These are phyloP conservation scores for Pseudocercospora crystallina DNA, from an alignment of 2,329 filamentous ascomycete genomes.

Conservation along the genomic window DNA sequence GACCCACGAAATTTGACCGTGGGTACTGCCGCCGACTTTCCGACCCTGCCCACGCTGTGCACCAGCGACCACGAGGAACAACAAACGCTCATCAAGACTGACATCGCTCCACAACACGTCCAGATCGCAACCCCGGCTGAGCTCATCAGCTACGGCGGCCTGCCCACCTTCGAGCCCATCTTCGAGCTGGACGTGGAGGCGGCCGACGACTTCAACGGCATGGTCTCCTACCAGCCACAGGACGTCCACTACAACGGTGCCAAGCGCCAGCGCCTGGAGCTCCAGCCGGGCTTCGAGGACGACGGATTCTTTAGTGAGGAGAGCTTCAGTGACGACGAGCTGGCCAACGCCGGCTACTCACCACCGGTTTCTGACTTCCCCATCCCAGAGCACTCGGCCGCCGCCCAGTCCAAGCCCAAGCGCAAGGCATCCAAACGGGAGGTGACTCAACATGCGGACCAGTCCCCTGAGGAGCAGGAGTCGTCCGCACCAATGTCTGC, in stretches of 20 bases:
- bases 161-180: conserved; percentile 71
- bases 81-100: conserved; percentile 49
- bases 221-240: conserved; percentile 69
- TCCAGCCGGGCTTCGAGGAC: conserved; percentile 66
- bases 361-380: conserved; percentile 56
- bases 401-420: conserved; percentile 29
- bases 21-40: conserved; percentile 60
- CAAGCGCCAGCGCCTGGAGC: conserved; percentile 72
- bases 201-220: conserved; percentile 71
- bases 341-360: conserved; percentile 60
- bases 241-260: conserved; percentile 60
- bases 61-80: conserved; percentile 55
- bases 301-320: conserved; percentile 75
- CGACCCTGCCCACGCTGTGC: conserved; percentile 62
- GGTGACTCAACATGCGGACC: conserved; percentile 45
- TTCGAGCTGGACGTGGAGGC: conserved; percentile 83
- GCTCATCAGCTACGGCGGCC: conserved; percentile 56
- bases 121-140: conserved; percentile 43
- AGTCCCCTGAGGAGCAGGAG: conserved; percentile 43
- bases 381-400: conserved; percentile 33
- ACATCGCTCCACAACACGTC: conserved; percentile 30
- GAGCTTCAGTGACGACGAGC: conserved; percentile 72
- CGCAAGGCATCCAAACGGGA: conserved; percentile 37
- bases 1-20: conserved; percentile 89
- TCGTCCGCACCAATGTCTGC: conserved; percentile 47